These are phyloP conservation scores for Talaromyces sp. DNA, from an alignment of 2,329 filamentous ascomycete species.

Conservation along the genomic window DNA sequence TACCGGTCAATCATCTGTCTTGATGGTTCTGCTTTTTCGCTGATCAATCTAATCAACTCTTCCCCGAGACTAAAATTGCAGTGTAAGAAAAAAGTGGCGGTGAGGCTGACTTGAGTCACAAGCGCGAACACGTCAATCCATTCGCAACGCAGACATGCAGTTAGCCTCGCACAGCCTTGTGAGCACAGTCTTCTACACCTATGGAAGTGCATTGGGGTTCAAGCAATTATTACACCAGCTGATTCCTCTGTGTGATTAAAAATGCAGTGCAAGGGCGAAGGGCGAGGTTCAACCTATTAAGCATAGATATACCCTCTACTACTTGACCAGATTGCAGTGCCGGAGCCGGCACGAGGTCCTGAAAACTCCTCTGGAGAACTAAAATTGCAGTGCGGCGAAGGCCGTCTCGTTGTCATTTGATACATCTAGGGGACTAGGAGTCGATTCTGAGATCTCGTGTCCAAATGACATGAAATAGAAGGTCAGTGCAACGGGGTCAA, in stretches of 20 bases:
- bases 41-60: not conserved
- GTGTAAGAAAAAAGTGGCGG: not conserved
- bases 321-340: no score
- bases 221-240: no score
- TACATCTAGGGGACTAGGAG: no score
- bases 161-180: not conserved
- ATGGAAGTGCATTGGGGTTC: no score
- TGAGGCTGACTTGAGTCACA: not conserved
- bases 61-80: not conserved
- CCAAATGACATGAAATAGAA: not conserved
- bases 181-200: not conserved
- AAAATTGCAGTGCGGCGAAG: no score
- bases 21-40: not conserved
- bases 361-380: no score
- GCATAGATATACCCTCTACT: no score
- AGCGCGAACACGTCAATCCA: not conserved
- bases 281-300: no score
- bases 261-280: not conserved
- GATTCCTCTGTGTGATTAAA: not conserved
- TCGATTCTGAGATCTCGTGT: not conserved
- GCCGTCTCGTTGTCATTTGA: no score
- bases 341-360: no score
- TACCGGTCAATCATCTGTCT: not conserved
- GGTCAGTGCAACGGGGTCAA: not conserved
- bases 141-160: not conserved